Evolutionary conservation across 306 rosid genomes (phyloP), one percentile per base, ranked within the genome.

Genomic region (Sesbania bispinosa): DNA sequence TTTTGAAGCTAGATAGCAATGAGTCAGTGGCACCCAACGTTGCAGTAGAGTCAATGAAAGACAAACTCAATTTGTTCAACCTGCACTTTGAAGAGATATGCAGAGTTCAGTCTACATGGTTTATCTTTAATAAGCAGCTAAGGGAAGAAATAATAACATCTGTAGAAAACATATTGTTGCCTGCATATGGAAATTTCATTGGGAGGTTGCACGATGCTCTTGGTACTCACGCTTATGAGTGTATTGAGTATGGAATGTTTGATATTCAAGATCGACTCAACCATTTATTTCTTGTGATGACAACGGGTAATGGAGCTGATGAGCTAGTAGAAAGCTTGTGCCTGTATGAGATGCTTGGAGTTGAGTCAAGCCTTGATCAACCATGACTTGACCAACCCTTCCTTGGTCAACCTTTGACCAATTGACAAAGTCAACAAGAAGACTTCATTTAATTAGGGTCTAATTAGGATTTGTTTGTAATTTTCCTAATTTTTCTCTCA

Each of bases 171-270:
- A 23, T 69, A 14, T 24, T 92, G 75, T 24, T 79, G 29, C 94
- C 96, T 0, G 86, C 90, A 0, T 92, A 92, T 47, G 85, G 74
- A 29, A 86, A 45, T 78, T 92, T 92, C 64, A 70, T 86, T 9
- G 83, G 53, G 10, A 83, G 85, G 80, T 88, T 84, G 39, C 80
- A 23, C 41, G 75, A 18, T 55, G 55, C 77, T 57, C 78, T 79
- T 8, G 85, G 87, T 3, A 74, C 72, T 68, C 81, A 76, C 38
- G 78, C 80, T 5, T 77, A 76, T 10, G 82, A 79, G 77, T 69
- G 78, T 58, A 69, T 87, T 27, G 76, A 71, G 73, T 83, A 77
- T 72, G 83, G 57, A 0, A 11, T 51, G 4, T 87, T 76, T 54
- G 90, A 57, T 4, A 23, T 91, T 1, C 82, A 82, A 27, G 87